Evolutionary conservation across 1,139 yeast genomes (phyloP), one percentile per base, ranked within the genome.

Genomic region (Geotrichum restrictum): DNA sequence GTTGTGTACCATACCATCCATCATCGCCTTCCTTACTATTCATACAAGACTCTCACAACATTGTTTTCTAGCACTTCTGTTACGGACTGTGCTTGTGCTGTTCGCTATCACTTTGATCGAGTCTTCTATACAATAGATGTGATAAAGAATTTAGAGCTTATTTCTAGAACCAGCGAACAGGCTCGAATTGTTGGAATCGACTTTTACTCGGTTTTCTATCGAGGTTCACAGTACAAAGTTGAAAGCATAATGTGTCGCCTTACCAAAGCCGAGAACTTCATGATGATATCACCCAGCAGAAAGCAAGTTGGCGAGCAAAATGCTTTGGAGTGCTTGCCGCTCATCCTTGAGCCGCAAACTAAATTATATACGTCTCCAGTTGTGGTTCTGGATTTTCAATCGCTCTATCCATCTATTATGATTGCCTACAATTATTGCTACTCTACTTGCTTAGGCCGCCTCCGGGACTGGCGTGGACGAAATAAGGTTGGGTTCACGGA

Each of bases 191-290:
- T 89, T 39, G 98, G 98, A 0, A 81, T 93, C 41, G 98, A 93
- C 62, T 93, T 89, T 66, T 79, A 83, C 64, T 88, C 97, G 1
- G 89, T 89, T 16, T 80, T 86, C 57, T 84, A 88, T 52, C 72
- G 98, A 56, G 98, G 98, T 0, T 89, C 98, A 0, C 98, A 93
- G 63, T 93, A 77, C 65, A 91, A 88, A 64, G 96, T 93, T 2
- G 98, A 93, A 64, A 86, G 97, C 0, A 76, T 91, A 41, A 69
- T 93, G 59, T 69, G 81, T 3, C 71, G 98, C 52, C 71, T 93
- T 22, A 78, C 94, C 32, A 88, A 88, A 62, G 74, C 81, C 8
- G 96, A 89, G 64, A 85, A 84, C 62, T 80, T 78, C 52, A 67
- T 93, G 41, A 67, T 89, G 55, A 72, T 84, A 21, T 87, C 97